Evolutionary conservation across 2,329 filamentous ascomycete species (phyloP), one percentile per base, ranked within the genome.

Genomic region (Aspergillus glaucus): DNA sequence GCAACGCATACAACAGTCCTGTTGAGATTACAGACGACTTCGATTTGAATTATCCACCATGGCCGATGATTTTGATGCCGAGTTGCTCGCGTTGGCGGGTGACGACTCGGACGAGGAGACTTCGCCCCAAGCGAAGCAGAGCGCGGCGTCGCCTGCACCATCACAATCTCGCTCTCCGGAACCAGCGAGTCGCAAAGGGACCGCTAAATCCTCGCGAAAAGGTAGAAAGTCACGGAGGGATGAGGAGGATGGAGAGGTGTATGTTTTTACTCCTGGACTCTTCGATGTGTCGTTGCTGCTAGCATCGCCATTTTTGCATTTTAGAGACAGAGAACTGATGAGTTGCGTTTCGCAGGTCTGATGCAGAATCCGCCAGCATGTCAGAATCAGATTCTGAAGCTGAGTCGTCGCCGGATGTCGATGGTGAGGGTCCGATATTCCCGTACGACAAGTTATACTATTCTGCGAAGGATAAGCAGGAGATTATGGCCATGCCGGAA

Each of bases 11-110:
- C 15, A n/a, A 36, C 34, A 48, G 21, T 43, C 17, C 42, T 50
- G 47, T 47, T 51, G 43, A 51, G 34, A 42, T 51, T 43, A 50
- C 49, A 51, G 48, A 42, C 47, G 44, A 30, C 43, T 19, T 21
- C 19, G 37, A n/a, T 32, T 37, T 39, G 28, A 49, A 50, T 30
- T 26, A 59, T 59, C 62, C 55, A 78, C 56, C 62, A 95, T 95
- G 90, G 86, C 88, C 49, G 88, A 68, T 50, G 67, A 92, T 65
- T 80, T 96, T 58, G 92, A 97, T 66, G 90, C 92, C 61, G 92
- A 96, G 75, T 84, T 97, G 57, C 85, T 97, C 56, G 91, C 88
- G 63, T 84, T 97, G 56, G 93, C 91, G 47, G 93, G 88, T 58
- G 86, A 76, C 60, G 72, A 74, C 51, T 77, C 74, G 45, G 75